Evolutionary conservation across 1,139 yeast species (phyloP).

Genomic region (Kodamaea sp.): DNA sequence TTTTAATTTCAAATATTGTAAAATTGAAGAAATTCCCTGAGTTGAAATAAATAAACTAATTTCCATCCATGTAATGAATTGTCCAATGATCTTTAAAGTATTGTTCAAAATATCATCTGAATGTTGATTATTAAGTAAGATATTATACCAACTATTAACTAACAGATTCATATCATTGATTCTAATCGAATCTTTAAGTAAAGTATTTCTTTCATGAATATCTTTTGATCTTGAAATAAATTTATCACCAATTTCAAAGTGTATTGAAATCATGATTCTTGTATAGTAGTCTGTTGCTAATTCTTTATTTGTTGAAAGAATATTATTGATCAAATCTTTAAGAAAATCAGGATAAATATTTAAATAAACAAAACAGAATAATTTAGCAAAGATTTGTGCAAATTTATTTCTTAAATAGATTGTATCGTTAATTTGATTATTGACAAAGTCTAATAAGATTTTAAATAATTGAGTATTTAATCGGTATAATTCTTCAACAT

Average conservation of each 20-base stretch:
- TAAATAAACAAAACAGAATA: slow-evolving; percentile 67
- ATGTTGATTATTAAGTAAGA: slow-evolving; percentile 37
- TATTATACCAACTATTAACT: slow-evolving; percentile 64
- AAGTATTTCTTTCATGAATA: slow-evolving; percentile 60
- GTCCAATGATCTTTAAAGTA: slow-evolving; percentile 70
- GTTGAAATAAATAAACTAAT: slow-evolving; percentile 71
- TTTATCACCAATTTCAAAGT: slow-evolving; percentile 91
- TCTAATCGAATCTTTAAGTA: slow-evolving; percentile 79
- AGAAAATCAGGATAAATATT: slow-evolving; percentile 64
- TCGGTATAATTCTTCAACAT: slow-evolving; percentile 38
- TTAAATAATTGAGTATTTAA: slow-evolving; percentile 42
- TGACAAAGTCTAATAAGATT: slow-evolving; percentile 31
- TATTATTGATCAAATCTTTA: slow-evolving; percentile 53
- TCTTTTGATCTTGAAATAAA: slow-evolving; percentile 66
- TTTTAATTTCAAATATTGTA: slow-evolving; percentile 52
- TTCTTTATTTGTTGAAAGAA: slow-evolving; percentile 30
- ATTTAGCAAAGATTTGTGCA: slow-evolving; percentile 65
- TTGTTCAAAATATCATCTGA: slow-evolving; percentile 52
- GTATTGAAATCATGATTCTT: slow-evolving; percentile 70
- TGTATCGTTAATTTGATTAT: slow-evolving; percentile 45
- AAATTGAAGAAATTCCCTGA: slow-evolving; percentile 59
- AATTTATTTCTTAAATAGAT: slow-evolving; percentile 72
- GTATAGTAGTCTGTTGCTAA: slow-evolving; percentile 72
- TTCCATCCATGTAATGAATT: slow-evolving; percentile 94
- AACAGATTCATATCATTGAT: slow-evolving; percentile 67